Base-by-base conservation (phyloP, 2,329 filamentous ascomycete species). In the Amauroascus verrucosus region DNA sequence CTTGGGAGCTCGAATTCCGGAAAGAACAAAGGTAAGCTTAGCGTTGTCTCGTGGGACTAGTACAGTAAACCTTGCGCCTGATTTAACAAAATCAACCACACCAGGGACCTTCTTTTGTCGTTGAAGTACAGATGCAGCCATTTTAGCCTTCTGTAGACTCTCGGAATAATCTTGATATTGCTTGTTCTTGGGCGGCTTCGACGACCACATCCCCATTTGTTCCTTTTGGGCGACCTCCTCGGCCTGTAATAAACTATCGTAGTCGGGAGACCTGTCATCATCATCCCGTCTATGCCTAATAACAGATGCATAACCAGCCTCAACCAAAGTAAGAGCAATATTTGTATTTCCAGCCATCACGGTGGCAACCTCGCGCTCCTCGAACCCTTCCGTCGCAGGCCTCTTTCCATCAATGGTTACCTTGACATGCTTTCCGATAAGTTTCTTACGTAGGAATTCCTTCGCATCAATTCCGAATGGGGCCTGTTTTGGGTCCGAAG, bases 41-140 rank as follows among this genome's bases (percentile, higher is more conserved):
- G 91, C 84, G 63, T 88, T 89, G 67, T 98, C 93, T 33, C 90
- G 85, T 45, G 93, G 91, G 47, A 98, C 82, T 8, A 98, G 76
- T 33, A 98, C 78, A 24, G 88, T 95, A 71, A 97, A 98, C 60
- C 93, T 82, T 38, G 90, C 95, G 28, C 87, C 93, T n/a, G 89
- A 87, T 73, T 97, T 96, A 75, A 95, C 93, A 69, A 94, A 98
- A 70, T 98, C 93, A 40, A 98, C 89, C 61, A 98, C 78, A 9
- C 86, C 93, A 6, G 93, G 89, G 2, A 97, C 84, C 70, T 87
- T 91, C 77, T 88, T 91, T 69, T 96, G 90, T 51, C 91, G 82
- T 57, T 93, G 87, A 30, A 98, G 78, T 20, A 88, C 84, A 9
- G 87, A 86, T 35, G 95, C 79, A 69, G 95, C 89, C 51, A 95